These are phyloP conservation scores for Pseudocercospora musae DNA, from an alignment of 2,329 filamentous ascomycete species.

Conservation along the genomic window DNA sequence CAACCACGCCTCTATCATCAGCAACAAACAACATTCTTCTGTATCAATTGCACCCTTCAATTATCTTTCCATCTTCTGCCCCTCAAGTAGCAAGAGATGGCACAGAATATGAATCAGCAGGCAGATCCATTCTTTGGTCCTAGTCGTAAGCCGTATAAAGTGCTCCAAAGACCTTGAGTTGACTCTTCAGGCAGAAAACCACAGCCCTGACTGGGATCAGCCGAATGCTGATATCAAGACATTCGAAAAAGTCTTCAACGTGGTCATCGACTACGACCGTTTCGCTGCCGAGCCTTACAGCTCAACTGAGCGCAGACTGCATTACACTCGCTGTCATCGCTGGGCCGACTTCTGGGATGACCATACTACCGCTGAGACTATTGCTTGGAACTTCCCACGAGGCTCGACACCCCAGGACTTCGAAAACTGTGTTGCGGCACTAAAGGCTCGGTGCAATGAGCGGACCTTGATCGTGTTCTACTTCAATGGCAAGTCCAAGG, in stretches of 20 bases:
- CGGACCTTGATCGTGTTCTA: constrained; percentile 3
- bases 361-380: not conserved
- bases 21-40: too few species aligned
- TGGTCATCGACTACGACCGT: not conserved
- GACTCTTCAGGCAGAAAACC: not conserved
- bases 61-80: too few species aligned
- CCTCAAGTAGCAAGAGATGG: too few species aligned
- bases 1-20: too few species aligned
- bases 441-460: not conserved
- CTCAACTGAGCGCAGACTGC: not conserved
- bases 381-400: not conserved
- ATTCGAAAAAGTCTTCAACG: not conserved
- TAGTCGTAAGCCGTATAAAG: too few species aligned
- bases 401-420: not conserved
- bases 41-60: too few species aligned
- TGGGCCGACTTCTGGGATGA: constrained; percentile 4
- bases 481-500: constrained; percentile 3
- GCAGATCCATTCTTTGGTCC: too few species aligned
- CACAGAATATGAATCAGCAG: too few species aligned
- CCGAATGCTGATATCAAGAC: not conserved
- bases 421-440: not conserved
- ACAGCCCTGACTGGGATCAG: constrained; percentile 6
- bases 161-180: too few species aligned
- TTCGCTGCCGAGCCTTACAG: not conserved
- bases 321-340: not conserved